Evolutionary conservation across 2,329 filamentous ascomycete species (phyloP), one percentile per base, ranked within the genome.

Genomic region (Aureobasidium zeae): DNA sequence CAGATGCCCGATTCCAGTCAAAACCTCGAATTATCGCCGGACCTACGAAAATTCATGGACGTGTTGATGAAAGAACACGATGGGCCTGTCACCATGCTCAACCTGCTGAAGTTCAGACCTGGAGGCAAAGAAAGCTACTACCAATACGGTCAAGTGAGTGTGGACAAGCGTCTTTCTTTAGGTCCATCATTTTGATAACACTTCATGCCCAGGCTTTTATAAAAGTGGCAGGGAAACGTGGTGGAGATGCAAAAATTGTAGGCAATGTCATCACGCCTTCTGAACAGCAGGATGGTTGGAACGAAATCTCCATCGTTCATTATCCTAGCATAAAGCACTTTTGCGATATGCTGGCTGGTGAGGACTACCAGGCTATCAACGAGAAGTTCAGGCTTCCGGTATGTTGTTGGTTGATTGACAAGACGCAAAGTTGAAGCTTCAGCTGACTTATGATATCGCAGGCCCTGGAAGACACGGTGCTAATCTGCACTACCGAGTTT

Each of bases 301-400:
- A 81, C 55, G 77, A 81, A 59, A 68, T 81, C 48, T 76, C 77
- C 0, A 63, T 81, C 31, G 77, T 77, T 44, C 76, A 80, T 61
- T 81, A 81, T 58, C 76, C 77, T 3, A 76, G 69, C 38, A 71
- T 80, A 25, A 50, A 58, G 48, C 76, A 81, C 57, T 81, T 81
- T 53, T 71, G 71, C 31, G 74, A 77, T 54, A 80, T 79, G 75
- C 54, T 77, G 31, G 67, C 63, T 1, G 69, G 70, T 31, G 63
- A 68, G 52, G 74, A 77, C 52, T 79, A 78, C 56, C 74, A 78
- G 61, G 65, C 59, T 28, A 73, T 75, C 5, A 79, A 79, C 58
- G 61, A 68, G 39, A 68, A 61, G 54, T 62, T 68, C 53, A 61
- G 76, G 20, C 58, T 78, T 44, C 66, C 67, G 47, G 49, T 49